Base-by-base conservation (phyloP, 495 filamentous ascomycete genomes). In the Friedmanniomyces endolithicus region DNA sequence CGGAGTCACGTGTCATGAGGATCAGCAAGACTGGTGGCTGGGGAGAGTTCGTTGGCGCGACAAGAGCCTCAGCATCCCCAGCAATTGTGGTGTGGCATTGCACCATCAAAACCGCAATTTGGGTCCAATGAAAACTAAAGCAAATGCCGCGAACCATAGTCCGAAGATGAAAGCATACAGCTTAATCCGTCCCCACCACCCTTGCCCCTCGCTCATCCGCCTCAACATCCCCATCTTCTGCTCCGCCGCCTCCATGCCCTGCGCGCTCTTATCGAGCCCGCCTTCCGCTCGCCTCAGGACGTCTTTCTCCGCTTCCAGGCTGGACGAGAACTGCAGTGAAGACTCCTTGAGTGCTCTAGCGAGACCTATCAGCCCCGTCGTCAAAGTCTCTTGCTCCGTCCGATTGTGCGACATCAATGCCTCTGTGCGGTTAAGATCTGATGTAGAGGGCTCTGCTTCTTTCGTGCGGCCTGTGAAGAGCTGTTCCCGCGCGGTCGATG, bases 161-260 rank as follows among this genome's bases (percentile, higher is more conserved):
- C 80, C 87, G 50, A 81, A 83, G 46, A 95, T 89, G 75, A 83
- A 83, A 14, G 73, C 82, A 75, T 94, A 94, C 48, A 95, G 72
- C 75, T 86, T 73, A 73, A 95, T 79, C 50, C 89, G 65, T 17
- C 85, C 89, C 85, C 78, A 89, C 85, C 83, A 90, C 0, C 89
- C 89, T 65, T 82, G 80, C 11, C 88, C 88, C 72, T 94, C 89
- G 20, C 80, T 87, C 78, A 90, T 83, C 23, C 75, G 72, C 59
- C 77, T 70, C 62, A 95, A 64, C 64, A 74, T 72, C 0, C 86
- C 84, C 83, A 98, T 92, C 54, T 79, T 70, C 57, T 75, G 73
- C 37, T 80, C 78, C 19, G 90, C 84, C 0, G 79, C 80, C 40
- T 87, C 82, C 75, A 98, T 85, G 1, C 79, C 83, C 7, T 71